Conservation (phyloP, 2,329 filamentous ascomycete genomes). For the Chaetomium globosum region DNA sequence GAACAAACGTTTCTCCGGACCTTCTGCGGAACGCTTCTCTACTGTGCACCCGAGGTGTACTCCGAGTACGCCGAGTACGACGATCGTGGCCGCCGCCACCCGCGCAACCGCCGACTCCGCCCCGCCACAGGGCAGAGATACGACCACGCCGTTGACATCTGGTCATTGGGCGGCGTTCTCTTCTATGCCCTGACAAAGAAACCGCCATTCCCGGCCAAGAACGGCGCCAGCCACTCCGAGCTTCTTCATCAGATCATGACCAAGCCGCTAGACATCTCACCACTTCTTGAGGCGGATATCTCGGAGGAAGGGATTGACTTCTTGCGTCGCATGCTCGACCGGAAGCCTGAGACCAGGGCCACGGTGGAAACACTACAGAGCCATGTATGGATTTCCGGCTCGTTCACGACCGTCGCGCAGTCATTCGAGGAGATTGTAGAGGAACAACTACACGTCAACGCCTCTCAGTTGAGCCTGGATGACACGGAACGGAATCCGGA, state of each 20-base stretch:
- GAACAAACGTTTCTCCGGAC: conserved; percentile 92
- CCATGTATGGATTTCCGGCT: conserved; percentile 70
- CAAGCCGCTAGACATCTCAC: conserved; percentile 65
- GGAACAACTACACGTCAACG: conserved; percentile 59
- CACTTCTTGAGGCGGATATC: conserved; percentile 61
- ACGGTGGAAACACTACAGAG: conserved; percentile 69
- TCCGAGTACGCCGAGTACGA: conserved; percentile 71
- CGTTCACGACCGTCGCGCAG: conserved; percentile 40
- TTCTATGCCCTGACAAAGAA: conserved; percentile 80
- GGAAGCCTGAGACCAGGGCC: conserved; percentile 76
- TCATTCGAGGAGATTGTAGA: conserved; percentile 65
- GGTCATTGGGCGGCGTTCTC: conserved; percentile 91
- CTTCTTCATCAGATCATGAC: conserved; percentile 88
- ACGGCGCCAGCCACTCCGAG: conserved; percentile 73
- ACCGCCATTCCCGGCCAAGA: conserved; percentile 79
- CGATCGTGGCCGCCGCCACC: conserved; percentile 65
- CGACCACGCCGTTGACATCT: conserved; percentile 89
- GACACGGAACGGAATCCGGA: conserved; percentile 44
- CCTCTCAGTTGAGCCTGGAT: conserved; percentile 66
- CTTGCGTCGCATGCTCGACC: conserved; percentile 75
- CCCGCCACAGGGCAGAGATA: conserved; percentile 65
- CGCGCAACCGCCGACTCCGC: conserved; percentile 65
- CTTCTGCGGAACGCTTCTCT: conserved; percentile 92
- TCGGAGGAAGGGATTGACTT: conserved; percentile 73
- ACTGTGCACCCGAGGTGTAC: conserved; percentile 96